Evolutionary conservation across 108 stramenopile genomes (phyloP).

Genomic region (Cyclotella baltica): DNA sequence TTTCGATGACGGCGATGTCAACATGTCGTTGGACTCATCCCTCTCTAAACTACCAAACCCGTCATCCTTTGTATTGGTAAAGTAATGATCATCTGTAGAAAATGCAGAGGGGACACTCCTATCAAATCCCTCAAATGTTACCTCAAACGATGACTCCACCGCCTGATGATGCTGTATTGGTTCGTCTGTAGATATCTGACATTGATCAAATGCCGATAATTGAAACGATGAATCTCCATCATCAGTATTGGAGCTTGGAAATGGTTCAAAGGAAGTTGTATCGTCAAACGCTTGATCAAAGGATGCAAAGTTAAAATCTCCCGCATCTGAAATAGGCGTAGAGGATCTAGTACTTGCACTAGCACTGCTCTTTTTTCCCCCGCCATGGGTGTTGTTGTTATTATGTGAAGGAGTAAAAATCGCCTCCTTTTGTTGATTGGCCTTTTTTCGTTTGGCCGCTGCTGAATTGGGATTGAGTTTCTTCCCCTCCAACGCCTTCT

Average conservation of each 20-base stretch:
- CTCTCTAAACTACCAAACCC: not conserved
- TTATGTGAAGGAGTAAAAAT: conserved; percentile 16
- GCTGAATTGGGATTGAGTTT: conserved; percentile 86
- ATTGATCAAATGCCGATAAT: no score
- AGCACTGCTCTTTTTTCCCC: conserved; percentile 16
- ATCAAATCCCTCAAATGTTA: conserved; percentile 24
- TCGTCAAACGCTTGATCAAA: conserved; percentile 45
- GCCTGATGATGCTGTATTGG: no score
- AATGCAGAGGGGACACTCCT: not conserved
- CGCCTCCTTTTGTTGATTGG: conserved; percentile 25
- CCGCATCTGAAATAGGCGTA: not conserved
- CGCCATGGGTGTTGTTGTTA: not conserved
- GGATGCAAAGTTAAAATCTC: conserved; percentile 44
- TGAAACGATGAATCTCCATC: no score
- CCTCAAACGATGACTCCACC: conserved; percentile 26
- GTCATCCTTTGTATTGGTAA: not conserved
- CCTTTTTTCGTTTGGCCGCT: conserved; percentile 74
- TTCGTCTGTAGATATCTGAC: no score
- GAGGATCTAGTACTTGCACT: not conserved
- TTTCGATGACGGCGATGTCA: not conserved
- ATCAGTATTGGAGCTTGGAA: conserved; percentile 11
- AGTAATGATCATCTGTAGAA: conserved; percentile 2
- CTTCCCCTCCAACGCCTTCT: conserved; percentile 63
- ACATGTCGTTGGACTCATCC: not conserved
- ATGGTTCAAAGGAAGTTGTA: conserved; percentile 39